A percentile compares a stretch with the other conserved stretches of the same genome.
Conservation (phyloP, 1,284 basidiomycete species). For the Marasmius fiardii region DNA sequence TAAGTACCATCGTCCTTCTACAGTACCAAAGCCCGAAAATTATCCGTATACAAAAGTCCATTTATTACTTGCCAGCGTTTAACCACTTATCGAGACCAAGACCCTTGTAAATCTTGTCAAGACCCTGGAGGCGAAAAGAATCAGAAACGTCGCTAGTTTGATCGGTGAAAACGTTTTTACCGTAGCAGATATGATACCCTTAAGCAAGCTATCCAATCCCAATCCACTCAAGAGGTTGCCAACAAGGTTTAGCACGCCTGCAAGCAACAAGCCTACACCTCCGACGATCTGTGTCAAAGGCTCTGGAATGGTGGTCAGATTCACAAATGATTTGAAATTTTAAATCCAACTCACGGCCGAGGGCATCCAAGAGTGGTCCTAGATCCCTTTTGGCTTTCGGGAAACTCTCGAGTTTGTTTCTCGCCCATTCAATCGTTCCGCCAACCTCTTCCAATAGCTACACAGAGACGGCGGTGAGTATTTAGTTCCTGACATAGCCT, state of each 20-base stretch:
- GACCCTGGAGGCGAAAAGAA: conserved; percentile 15
- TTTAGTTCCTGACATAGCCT: neutral
- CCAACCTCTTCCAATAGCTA: conserved; percentile 35
- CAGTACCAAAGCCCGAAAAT: neutral
- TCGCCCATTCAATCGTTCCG: conserved; percentile 36
- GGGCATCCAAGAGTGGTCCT: conserved; percentile 32
- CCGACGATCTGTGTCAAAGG: conserved; percentile 15
- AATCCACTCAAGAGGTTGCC: conserved; percentile 19
- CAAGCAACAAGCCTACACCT: conserved; percentile 15
- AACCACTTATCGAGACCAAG: conserved; percentile 26
- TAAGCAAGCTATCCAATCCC: conserved; percentile 19
- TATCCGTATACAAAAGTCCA: neutral
- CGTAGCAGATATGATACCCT: conserved; percentile 16
- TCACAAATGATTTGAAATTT: no score
- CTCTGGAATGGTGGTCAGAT: neutral
- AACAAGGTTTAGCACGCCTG: conserved; percentile 20
- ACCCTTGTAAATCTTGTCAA: conserved; percentile 28
- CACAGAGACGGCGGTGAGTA: neutral
- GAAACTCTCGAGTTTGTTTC: conserved; percentile 31
- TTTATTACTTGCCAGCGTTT: conserved; percentile 1
- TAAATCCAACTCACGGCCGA: conserved; percentile 9
- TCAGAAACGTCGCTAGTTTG: neutral
- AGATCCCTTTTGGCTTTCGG: conserved; percentile 37
- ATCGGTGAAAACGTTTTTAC: neutral
- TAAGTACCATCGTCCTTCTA: no score